Evolutionary conservation across 164 flowering plant genomes (phyloP).

Genomic region (Vitis rupestris): DNA sequence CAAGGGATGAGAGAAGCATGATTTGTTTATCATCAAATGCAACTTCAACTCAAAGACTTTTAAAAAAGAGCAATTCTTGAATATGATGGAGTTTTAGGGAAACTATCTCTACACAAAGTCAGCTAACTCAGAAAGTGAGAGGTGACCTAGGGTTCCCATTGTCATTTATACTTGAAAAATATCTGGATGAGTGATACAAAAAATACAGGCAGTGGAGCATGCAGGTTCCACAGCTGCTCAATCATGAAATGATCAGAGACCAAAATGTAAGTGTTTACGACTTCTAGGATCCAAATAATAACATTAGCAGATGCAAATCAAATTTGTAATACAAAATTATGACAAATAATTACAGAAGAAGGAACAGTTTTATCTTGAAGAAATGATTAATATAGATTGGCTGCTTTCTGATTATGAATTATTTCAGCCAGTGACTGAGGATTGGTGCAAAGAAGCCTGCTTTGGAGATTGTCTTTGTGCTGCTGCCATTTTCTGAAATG

Average conservation of each 20-base stretch:
- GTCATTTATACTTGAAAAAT: background rate
- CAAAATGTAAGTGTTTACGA: too few species aligned
- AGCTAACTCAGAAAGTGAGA: background rate
- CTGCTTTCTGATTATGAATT: constrained; percentile 18
- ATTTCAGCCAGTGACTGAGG: constrained; percentile 7
- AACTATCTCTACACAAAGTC: background rate
- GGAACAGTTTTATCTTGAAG: background rate
- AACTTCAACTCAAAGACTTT: background rate
- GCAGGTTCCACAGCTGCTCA: background rate
- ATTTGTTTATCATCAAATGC: too few species aligned
- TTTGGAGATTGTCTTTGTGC: constrained; percentile 34
- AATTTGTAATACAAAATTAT: background rate
- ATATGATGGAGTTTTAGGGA: too few species aligned
- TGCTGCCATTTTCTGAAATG: constrained; percentile 14
- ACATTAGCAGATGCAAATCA: background rate
- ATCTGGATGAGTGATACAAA: background rate
- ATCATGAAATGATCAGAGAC: too few species aligned
- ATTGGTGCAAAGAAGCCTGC: constrained; percentile 28
- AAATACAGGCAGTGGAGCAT: background rate
- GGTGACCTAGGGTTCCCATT: background rate
- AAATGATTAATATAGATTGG: constrained; percentile 24
- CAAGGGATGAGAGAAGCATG: background rate
- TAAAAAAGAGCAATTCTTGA: too few species aligned
- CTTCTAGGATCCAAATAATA: background rate
- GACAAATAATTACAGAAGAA: background rate